phyloP scores from a whole-genome alignment of 164 flowering plant genomes.

The Tinospora cordifolia region DNA sequence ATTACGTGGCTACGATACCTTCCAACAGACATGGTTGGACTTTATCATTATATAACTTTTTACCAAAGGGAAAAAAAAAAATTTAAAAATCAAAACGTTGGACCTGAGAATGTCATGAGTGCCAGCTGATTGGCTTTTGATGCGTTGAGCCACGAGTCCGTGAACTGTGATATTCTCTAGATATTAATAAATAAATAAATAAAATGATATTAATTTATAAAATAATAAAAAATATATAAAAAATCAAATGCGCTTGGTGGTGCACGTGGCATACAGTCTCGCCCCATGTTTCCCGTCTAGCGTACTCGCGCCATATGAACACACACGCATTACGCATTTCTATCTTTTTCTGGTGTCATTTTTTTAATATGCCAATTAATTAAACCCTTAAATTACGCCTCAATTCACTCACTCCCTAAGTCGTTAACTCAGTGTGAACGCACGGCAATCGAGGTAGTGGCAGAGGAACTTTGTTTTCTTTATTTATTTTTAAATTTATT shows the following conservation, averaged over 20 bases:
- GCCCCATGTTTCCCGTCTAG: conserved; percentile 11
- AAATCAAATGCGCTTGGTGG: conserved; percentile 3
- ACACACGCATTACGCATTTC: no score
- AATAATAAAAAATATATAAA: neutral
- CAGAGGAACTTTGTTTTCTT: no score
- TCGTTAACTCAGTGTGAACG: neutral
- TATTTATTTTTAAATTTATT: no score
- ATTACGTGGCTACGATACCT: neutral
- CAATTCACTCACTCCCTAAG: conserved; percentile 9
- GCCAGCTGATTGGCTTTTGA: neutral
- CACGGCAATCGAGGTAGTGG: neutral
- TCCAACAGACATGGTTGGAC: neutral
- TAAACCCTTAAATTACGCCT: conserved; percentile 12
- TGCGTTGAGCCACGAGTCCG: neutral
- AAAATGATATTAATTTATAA: neutral
- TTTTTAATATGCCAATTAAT: neutral
- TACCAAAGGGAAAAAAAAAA: no score
- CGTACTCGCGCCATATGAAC: neutral
- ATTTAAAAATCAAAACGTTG: no score
- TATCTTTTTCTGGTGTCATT: no score
- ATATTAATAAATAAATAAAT: neutral
- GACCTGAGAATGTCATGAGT: neutral
- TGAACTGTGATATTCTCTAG: neutral
- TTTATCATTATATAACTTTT: no score
- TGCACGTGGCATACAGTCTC: conserved; percentile 6